Evolutionary conservation across 352 stramenopile genomes (phyloP).

Genomic region (Pythium apleroticum): DNA sequence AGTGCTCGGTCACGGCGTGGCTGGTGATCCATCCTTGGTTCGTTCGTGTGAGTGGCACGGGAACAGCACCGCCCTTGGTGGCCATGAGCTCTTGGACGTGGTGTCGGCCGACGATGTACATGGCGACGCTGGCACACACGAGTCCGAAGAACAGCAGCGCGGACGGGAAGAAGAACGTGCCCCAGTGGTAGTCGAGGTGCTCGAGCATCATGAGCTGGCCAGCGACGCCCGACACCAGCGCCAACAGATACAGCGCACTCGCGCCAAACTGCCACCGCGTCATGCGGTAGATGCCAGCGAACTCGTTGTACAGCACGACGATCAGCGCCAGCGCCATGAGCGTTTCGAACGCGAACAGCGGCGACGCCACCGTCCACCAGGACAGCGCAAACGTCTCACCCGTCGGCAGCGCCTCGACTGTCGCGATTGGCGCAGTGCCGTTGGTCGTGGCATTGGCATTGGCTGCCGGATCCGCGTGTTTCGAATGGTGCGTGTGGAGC

Average conservation of each 20-base stretch:
- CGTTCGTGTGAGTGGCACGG: conserved; percentile 74
- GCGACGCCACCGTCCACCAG: conserved; percentile 69
- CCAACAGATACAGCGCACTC: conserved; percentile 71
- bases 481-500: conserved; percentile 10
- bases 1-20: conserved; percentile 77
- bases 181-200: conserved; percentile 72
- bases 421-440: not conserved
- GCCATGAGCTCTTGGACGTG: conserved; percentile 84
- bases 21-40: conserved; percentile 80
- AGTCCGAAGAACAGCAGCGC: conserved; percentile 79
- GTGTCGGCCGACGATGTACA: conserved; percentile 82
- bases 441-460: not conserved
- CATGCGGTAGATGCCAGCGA: conserved; percentile 74
- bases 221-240: conserved; percentile 52
- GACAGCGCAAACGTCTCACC: conserved; percentile 42
- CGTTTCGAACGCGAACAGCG: conserved; percentile 65
- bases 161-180: conserved; percentile 69
- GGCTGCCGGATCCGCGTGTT: conserved; percentile 4
- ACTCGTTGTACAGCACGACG: conserved; percentile 80
- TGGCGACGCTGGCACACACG: conserved; percentile 63
- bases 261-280: conserved; percentile 70
- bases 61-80: conserved; percentile 70
- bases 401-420: not conserved
- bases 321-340: conserved; percentile 54
- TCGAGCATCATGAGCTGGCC: conserved; percentile 80